Conservation (phyloP, 768 basidiomycete species). For the Solioccasus polychromus region DNA sequence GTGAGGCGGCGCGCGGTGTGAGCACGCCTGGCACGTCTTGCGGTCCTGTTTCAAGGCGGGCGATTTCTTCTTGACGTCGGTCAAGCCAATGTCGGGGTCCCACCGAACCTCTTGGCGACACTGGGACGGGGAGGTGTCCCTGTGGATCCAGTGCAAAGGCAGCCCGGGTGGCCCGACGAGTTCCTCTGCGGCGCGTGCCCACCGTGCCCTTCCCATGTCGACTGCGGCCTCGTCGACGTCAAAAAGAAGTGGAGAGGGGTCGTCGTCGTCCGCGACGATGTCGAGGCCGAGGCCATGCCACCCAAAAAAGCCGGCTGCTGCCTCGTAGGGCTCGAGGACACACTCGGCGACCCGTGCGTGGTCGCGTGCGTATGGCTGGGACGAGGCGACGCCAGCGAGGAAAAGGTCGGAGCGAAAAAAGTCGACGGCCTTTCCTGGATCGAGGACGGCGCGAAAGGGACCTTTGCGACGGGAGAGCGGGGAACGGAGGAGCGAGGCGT, state of each 20-base stretch:
- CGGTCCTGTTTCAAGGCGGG: neutral
- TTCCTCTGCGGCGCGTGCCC: conserved; percentile 17
- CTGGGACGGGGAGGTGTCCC: neutral
- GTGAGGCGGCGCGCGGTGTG: conserved; percentile 9
- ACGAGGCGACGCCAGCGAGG: neutral
- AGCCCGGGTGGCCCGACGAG: conserved; percentile 22
- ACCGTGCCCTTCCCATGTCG: conserved; percentile 21
- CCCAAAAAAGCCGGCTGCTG: conserved; percentile 28
- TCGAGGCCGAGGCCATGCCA: conserved; percentile 26
- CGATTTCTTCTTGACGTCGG: neutral
- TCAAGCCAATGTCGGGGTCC: conserved; percentile 10
- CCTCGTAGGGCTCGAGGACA: conserved; percentile 24
- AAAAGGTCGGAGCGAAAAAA: conserved; percentile 26
- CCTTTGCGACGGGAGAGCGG: conserved; percentile 26
- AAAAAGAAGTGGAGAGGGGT: conserved; percentile 8
- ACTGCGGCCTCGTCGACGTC: conserved; percentile 21
- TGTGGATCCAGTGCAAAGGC: conserved; percentile 2
- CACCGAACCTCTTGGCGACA: conserved; percentile 8
- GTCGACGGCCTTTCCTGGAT: conserved; percentile 19
- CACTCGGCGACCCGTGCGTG: conserved; percentile 19
- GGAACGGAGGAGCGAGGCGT: conserved; percentile 25
- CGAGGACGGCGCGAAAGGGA: conserved; percentile 21
- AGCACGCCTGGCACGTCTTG: no score
- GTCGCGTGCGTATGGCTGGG: neutral
- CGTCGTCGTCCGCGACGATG: neutral